Percentiles rank a stretch among this genome's conserved stretches.
Evolutionary conservation across 345 rosid genomes (phyloP).

Genomic region (Eucalyptus victrix): DNA sequence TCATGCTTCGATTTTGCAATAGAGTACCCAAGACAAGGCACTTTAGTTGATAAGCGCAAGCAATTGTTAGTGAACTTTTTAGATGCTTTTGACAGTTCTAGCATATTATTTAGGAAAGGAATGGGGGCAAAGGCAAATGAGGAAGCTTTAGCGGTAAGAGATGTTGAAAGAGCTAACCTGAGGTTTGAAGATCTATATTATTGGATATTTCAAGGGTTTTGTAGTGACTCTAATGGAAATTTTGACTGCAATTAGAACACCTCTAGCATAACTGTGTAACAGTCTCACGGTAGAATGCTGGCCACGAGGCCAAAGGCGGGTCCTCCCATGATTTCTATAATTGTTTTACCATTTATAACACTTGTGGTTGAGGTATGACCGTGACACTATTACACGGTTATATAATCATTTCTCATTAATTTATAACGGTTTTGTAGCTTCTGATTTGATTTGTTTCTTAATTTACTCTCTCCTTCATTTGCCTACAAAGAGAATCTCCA

Average conservation of each 20-base stretch:
- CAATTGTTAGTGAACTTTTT: background rate
- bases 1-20: background rate
- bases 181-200: conserved; percentile 78
- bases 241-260: background rate
- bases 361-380: background rate
- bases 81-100: background rate
- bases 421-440: too few species aligned
- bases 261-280: too few species aligned
- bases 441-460: too few species aligned
- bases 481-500: background rate
- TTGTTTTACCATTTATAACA: background rate
- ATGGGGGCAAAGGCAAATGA: conserved; percentile 62
- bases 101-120: conserved; percentile 34
- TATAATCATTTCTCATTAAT: background rate
- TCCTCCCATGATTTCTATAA: background rate
- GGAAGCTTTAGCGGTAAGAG: conserved; percentile 49
- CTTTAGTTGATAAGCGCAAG: background rate
- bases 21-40: background rate
- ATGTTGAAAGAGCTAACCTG: conserved; percentile 44
- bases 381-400: background rate
- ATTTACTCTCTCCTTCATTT: background rate
- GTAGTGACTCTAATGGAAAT: background rate
- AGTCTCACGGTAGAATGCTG: too few species aligned
- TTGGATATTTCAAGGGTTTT: background rate
- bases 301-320: fast-evolving